These are phyloP conservation scores for Mrakia blollopis DNA, from an alignment of 768 basidiomycete species.

Conservation along the genomic window DNA sequence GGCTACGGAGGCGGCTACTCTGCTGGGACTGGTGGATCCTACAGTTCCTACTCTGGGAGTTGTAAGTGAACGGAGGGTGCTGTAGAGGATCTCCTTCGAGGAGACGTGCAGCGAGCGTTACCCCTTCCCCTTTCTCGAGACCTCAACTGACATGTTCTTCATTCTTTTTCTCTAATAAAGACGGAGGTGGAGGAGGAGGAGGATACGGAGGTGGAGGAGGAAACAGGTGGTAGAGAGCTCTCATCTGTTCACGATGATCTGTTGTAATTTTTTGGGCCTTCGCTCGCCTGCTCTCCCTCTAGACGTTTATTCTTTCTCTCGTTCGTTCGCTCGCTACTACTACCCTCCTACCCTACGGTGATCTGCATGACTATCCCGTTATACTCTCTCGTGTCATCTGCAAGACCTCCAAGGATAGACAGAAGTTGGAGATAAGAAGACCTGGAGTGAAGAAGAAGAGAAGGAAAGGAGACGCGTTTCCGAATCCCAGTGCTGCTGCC, in stretches of 20 bases:
- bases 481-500: too few relatives aligned
- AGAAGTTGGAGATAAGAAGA: not conserved
- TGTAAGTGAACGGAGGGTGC: not conserved
- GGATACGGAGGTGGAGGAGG: not conserved
- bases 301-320: constrained; percentile 6
- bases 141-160: not conserved
- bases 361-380: not conserved
- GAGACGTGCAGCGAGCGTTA: not conserved
- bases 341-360: too few relatives aligned
- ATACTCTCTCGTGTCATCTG: too few relatives aligned
- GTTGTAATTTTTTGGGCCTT: constrained; percentile 1
- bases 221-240: not conserved
- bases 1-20: not conserved
- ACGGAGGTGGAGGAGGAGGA: constrained; percentile 12
- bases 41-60: not conserved
- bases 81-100: not conserved
- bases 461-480: not conserved
- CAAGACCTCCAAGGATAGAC: too few relatives aligned
- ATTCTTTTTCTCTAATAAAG: not conserved
- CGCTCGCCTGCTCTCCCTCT: not conserved
- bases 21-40: not conserved
- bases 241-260: not conserved
- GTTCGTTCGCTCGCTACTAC: not conserved
- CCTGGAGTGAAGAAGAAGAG: not conserved
- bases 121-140: not conserved